These are phyloP conservation scores for Penicillium italicum DNA, from an alignment of 2,329 filamentous ascomycete species.

Conservation along the genomic window DNA sequence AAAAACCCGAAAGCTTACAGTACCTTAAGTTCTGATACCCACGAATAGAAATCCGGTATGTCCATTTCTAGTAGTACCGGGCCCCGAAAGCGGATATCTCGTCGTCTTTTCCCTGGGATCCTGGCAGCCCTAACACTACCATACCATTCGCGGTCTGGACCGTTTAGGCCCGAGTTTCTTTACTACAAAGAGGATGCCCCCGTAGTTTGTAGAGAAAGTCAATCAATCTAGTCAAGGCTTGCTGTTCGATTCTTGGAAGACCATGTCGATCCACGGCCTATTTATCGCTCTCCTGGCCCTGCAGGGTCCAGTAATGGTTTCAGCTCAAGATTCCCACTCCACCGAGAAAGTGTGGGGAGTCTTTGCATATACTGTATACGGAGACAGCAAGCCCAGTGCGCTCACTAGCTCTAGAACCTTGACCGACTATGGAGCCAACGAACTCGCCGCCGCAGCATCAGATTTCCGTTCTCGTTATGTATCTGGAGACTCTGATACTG, in stretches of 20 bases:
- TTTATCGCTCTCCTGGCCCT: constrained; percentile 13
- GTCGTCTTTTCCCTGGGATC: constrained; percentile 5
- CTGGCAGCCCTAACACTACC: background rate
- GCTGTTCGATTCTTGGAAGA: background rate
- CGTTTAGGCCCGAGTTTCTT: background rate
- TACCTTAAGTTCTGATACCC: background rate
- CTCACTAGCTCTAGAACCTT: constrained; percentile 39
- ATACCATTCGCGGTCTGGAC: constrained; percentile 17
- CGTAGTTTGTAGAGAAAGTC: background rate
- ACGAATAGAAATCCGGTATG: background rate
- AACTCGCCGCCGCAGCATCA: constrained; percentile 50
- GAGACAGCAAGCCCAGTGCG: constrained; percentile 52
- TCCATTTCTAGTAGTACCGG: background rate
- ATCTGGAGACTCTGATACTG: constrained; percentile 29
- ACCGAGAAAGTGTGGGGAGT: constrained; percentile 44
- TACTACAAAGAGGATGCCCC: constrained; percentile 2
- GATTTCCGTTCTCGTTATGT: constrained; percentile 55
- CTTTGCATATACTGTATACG: constrained; percentile 53
- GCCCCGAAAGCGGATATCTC: constrained; percentile 17
- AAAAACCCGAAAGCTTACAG: constrained; percentile 12
- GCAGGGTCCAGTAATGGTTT: constrained; percentile 13
- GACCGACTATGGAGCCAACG: constrained; percentile 54
- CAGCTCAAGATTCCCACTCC: constrained; percentile 23
- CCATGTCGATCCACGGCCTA: constrained; percentile 10
- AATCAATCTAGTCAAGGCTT: background rate